Evolutionary conservation across 768 basidiomycete genomes (phyloP).

Genomic region (Pleurotus tuoliensis): DNA sequence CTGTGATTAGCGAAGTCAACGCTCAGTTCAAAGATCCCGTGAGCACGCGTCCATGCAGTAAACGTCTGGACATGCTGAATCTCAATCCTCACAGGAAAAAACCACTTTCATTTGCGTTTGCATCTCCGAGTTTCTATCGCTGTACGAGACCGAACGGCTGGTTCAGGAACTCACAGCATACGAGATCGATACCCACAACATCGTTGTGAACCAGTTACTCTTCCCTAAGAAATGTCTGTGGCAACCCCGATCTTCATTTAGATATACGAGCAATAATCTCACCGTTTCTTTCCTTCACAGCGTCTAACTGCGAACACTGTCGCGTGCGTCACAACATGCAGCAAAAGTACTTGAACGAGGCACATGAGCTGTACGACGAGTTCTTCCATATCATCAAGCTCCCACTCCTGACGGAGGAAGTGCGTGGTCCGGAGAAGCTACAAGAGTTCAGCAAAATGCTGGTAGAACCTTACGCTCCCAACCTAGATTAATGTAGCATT

Average conservation of each 20-base stretch:
- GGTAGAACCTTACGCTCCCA: slow-evolving; percentile 61
- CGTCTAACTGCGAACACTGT: slow-evolving; percentile 94
- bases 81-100: slow-evolving; percentile 66
- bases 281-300: slow-evolving; percentile 33
- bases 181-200: slow-evolving; percentile 98
- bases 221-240: slow-evolving; percentile 85
- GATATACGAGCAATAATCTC: neutral
- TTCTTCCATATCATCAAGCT: slow-evolving; percentile 97
- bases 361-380: slow-evolving; percentile 95
- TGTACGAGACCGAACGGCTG: slow-evolving; percentile 98
- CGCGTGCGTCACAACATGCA: slow-evolving; percentile 95
- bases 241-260: neutral
- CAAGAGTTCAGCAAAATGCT: slow-evolving; percentile 92
- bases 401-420: slow-evolving; percentile 94
- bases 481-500: slow-evolving; percentile 3
- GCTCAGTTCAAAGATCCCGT: slow-evolving; percentile 99
- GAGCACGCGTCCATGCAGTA: slow-evolving; percentile 23
- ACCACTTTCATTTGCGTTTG: slow-evolving; percentile 99
- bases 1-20: slow-evolving; percentile 97
- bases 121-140: slow-evolving; percentile 96
- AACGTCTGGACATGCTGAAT: neutral
- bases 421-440: slow-evolving; percentile 91
- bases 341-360: slow-evolving; percentile 94
- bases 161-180: slow-evolving; percentile 94
- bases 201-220: slow-evolving; percentile 95